Conservation (phyloP, 768 basidiomycete species). For the Punctularia strigosozonata region DNA sequence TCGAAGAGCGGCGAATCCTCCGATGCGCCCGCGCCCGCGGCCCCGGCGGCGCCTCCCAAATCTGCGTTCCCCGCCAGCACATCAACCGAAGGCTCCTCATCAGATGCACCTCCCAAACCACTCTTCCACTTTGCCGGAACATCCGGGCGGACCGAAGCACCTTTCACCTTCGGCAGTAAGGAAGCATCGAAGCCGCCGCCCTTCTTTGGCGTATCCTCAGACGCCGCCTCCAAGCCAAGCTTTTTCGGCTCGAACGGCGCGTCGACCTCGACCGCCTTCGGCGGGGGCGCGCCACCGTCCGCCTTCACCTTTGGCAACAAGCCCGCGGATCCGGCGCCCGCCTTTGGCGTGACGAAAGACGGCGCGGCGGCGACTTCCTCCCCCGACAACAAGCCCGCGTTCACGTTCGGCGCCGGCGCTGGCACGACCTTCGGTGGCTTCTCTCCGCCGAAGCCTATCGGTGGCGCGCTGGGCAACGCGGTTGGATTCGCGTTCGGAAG, state of each 20-base stretch:
- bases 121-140: too few species aligned
- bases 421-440: conserved; percentile 2
- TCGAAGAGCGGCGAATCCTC: too few species aligned
- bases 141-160: too few species aligned
- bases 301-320: conserved; percentile 8
- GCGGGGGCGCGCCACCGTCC: conserved; percentile 1
- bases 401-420: conserved; percentile 10
- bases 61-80: conserved; percentile 8
- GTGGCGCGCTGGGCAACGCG: conserved; percentile 47
- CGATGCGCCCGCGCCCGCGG: too few species aligned
- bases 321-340: background rate
- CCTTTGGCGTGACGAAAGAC: conserved; percentile 1
- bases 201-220: too few species aligned
- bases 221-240: too few species aligned
- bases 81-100: too few species aligned
- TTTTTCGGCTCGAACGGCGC: background rate
- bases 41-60: conserved; percentile 12
- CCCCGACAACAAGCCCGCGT: conserved; percentile 3
- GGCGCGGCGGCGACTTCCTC: conserved; percentile 1
- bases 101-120: too few species aligned
- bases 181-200: too few species aligned
- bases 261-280: conserved; percentile 4
- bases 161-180: too few species aligned
- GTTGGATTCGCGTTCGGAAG: conserved; percentile 50
- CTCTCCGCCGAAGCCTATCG: conserved; percentile 7